A percentile compares a stretch with the other conserved stretches of the same genome.
Evolutionary conservation across 306 rosid species (phyloP).

Genomic region (Abrus pulchellus): DNA sequence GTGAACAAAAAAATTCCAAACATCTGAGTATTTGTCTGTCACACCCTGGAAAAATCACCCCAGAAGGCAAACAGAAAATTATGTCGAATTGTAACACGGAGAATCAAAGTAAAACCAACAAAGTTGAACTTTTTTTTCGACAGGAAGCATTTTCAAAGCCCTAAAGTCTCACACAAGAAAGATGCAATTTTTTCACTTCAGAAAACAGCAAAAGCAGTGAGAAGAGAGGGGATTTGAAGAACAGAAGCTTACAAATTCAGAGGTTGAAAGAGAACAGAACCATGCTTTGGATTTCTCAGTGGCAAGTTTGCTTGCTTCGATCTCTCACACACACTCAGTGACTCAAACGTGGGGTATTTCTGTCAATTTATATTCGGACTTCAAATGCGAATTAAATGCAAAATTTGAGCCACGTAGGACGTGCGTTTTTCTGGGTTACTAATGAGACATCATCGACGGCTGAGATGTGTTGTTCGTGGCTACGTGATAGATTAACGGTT

Average conservation of each 20-base stretch:
- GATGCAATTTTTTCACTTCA: not conserved
- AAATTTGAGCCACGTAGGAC: constrained; percentile 68
- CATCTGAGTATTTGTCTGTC: constrained; percentile 2
- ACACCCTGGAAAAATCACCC: not conserved
- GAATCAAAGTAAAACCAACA: constrained; percentile 33
- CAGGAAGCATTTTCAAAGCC: constrained; percentile 50
- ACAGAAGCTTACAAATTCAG: constrained; percentile 60
- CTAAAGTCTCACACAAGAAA: constrained; percentile 48
- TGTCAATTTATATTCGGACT: constrained; percentile 64
- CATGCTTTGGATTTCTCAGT: constrained; percentile 39
- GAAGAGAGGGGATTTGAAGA: not conserved
- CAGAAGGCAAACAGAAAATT: constrained; percentile 28
- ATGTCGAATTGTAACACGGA: constrained; percentile 4
- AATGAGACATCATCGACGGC: constrained; percentile 43
- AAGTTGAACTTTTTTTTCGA: constrained; percentile 25
- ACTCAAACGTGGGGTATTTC: constrained; percentile 31
- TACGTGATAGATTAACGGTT: constrained; percentile 45
- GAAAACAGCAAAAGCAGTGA: not conserved
- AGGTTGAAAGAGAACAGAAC: constrained; percentile 42
- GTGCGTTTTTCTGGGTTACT: constrained; percentile 29
- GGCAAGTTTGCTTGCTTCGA: not conserved
- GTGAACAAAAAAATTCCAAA: constrained; percentile 17
- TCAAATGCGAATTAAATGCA: constrained; percentile 78
- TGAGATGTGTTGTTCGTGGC: constrained; percentile 21
- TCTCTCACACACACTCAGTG: constrained; percentile 25